phyloP scores from a whole-genome alignment of 2,329 filamentous ascomycete genomes.

The Phaeomoniella chlamydospora region DNA sequence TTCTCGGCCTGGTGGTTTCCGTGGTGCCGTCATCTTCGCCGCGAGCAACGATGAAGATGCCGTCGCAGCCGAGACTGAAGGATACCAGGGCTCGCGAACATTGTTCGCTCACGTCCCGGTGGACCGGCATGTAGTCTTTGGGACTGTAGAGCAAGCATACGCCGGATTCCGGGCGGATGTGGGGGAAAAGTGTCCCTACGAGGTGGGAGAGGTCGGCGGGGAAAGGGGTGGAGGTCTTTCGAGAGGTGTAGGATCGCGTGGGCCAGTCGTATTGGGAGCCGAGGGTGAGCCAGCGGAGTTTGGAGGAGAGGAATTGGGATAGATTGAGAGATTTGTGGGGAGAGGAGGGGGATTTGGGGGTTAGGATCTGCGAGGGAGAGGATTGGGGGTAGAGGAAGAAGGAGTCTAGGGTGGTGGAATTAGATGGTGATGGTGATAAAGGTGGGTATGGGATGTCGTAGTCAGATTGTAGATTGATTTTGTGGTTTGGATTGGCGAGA shows the following conservation, averaged over 20 bases:
- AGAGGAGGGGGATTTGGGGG: neutral
- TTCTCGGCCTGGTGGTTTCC: neutral
- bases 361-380: neutral
- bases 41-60: neutral
- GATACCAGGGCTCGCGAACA: neutral
- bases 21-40: neutral
- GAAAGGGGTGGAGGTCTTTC: neutral
- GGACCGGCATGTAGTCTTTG: neutral
- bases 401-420: neutral
- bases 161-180: neutral
- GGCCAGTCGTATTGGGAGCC: slow-evolving; percentile 88
- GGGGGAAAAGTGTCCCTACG: neutral
- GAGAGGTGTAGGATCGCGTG: neutral
- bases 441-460: neutral
- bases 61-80: neutral
- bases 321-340: neutral
- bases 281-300: slow-evolving; percentile 77
- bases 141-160: neutral
- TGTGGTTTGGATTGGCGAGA: neutral
- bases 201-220: neutral
- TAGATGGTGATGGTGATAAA: neutral
- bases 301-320: neutral
- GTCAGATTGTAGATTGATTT: neutral
- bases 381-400: neutral
- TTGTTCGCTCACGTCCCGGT: neutral